Evolutionary conservation across 371 early-diverging fungal species (phyloP), one percentile per base, ranked within the genome.

Genomic region (Polyrhizophydium stewartii): DNA sequence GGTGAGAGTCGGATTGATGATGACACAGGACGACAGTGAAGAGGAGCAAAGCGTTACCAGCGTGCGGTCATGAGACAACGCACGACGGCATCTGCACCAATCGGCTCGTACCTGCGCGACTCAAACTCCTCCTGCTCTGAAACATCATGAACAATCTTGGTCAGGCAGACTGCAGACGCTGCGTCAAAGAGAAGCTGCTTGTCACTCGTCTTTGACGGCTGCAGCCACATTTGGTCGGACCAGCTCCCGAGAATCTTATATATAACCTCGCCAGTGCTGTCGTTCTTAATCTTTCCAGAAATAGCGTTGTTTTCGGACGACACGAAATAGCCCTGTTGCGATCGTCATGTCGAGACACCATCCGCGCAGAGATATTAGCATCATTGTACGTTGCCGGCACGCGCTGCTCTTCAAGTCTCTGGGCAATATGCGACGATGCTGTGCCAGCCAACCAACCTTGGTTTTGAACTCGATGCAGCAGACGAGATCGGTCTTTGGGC

Each of bases 381-480:
- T 1, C 24, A n/a, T 16, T 7, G 6, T 3, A 58, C 21, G 27
- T 28, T 10, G 10, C 30, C 35, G 38, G n/a, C n/a, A n/a, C n/a
- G n/a, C n/a, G n/a, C n/a, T n/a, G n/a, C n/a, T n/a, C n/a, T n/a
- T n/a, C n/a, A n/a, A n/a, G n/a, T n/a, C n/a, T n/a, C n/a, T n/a
- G n/a, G n/a, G n/a, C n/a, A n/a, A n/a, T n/a, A n/a, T n/a, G n/a
- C n/a, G n/a, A n/a, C n/a, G n/a, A n/a, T n/a, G n/a, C n/a, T n/a
- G n/a, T n/a, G n/a, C n/a, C n/a, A n/a, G n/a, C n/a, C n/a, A 37
- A n/a, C 77, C 7, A 6, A 91, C 96, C 86, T 94, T 93, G 58
- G 90, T 89, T 73, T 92, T 91, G 71, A 96, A 97, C 55, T 96
- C 96, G 30, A 95, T 73, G 51, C 86, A 84, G 61, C 89, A 90